These are phyloP conservation scores for Penicillium vulpinum DNA, from an alignment of 2,329 filamentous ascomycete species.

Conservation along the genomic window DNA sequence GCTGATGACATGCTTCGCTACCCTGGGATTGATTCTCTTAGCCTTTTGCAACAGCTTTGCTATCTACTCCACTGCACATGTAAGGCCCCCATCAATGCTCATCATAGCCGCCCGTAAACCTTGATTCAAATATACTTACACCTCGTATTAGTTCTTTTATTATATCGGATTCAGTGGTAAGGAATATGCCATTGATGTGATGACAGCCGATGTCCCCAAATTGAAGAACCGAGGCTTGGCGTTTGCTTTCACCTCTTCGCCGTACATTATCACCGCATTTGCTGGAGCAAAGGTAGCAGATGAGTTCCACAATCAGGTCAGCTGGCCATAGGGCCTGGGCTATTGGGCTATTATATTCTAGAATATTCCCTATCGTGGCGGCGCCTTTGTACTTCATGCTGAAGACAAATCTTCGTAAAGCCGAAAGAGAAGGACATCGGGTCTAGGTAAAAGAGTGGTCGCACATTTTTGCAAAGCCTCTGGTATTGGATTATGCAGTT, in stretches of 20 bases:
- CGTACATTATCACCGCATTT: constrained; percentile 62
- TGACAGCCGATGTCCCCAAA: constrained; percentile 62
- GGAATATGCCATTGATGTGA: constrained; percentile 57
- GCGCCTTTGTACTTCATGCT: constrained; percentile 56
- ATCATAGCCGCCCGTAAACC: fast-evolving
- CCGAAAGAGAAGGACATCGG: constrained; percentile 54
- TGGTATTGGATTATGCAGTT: constrained; percentile 58
- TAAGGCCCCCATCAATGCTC: neutral
- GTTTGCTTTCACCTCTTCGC: constrained; percentile 60
- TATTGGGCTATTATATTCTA: constrained; percentile 59
- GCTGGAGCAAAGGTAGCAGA: constrained; percentile 52
- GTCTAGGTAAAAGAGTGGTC: constrained; percentile 40
- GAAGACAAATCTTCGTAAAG: constrained; percentile 54
- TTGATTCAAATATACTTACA: neutral
- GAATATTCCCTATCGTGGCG: constrained; percentile 56
- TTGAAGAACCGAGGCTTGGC: constrained; percentile 62
- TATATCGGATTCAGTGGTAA: constrained; percentile 59
- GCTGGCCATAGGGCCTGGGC: constrained; percentile 62
- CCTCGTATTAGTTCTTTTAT: constrained; percentile 51
- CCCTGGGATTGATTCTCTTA: constrained; percentile 56
- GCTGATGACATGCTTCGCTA: constrained; percentile 46
- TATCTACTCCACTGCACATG: constrained; percentile 60
- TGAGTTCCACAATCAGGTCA: constrained; percentile 50
- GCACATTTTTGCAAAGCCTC: constrained; percentile 48
- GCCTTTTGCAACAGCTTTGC: constrained; percentile 58